Conservation (phyloP, 2,329 filamentous ascomycete genomes). For the Hymenoscyphus fraxineus region DNA sequence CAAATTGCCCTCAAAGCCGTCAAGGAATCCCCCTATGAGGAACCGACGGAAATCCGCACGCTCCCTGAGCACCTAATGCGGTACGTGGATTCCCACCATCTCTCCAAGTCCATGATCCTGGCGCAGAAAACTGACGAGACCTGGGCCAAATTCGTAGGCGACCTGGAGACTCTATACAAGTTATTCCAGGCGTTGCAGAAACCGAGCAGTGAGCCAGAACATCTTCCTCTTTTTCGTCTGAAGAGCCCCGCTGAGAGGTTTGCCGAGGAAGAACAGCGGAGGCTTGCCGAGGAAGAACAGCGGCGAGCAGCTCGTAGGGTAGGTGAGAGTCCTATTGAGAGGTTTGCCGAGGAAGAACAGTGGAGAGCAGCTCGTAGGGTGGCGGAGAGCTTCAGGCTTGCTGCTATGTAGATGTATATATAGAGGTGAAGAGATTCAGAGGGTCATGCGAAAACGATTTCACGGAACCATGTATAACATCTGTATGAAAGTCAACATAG, state of each 20-base stretch:
- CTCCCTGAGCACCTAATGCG: conserved; percentile 7
- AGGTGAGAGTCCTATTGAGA: neutral
- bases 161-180: conserved; percentile 2
- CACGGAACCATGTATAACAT: neutral
- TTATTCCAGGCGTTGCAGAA: neutral
- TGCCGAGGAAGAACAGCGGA: neutral
- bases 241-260: too few species aligned
- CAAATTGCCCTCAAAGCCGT: conserved; percentile 14
- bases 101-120: conserved; percentile 3
- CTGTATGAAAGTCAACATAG: neutral
- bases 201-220: too few species aligned
- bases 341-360: conserved; percentile 12
- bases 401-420: neutral
- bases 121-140: conserved; percentile 1
- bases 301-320: too few species aligned
- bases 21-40: neutral
- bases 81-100: conserved; percentile 3
- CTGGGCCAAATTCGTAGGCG: conserved; percentile 3
- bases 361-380: neutral
- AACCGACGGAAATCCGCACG: neutral
- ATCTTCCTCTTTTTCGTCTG: too few species aligned
- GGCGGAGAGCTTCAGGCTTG: neutral
- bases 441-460: neutral
- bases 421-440: neutral
- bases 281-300: conserved; percentile 12